Evolutionary conservation across 768 basidiomycete genomes (phyloP).

Genomic region (Lentinula raphanica): DNA sequence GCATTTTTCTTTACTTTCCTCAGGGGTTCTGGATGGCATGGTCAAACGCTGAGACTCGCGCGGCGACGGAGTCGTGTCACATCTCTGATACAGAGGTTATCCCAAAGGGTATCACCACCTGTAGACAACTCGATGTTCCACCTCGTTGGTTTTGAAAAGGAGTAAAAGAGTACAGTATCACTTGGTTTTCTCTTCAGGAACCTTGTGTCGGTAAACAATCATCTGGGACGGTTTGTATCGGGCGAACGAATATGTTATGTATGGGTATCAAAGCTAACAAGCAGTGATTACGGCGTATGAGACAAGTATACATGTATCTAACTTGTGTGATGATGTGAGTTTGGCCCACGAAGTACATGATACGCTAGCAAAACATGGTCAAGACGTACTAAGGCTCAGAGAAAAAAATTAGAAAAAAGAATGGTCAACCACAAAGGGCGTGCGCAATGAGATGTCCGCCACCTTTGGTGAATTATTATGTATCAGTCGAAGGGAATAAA

Average conservation of each 20-base stretch:
- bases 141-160: neutral
- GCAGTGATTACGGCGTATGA: neutral
- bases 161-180: no score
- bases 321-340: neutral
- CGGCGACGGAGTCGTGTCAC: neutral
- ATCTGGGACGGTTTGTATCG: neutral
- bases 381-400: neutral
- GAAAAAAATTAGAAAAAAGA: neutral
- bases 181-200: no score
- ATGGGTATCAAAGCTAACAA: neutral
- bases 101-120: neutral
- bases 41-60: conserved; percentile 8
- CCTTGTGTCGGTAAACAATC: neutral
- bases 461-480: no score
- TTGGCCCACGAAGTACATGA: neutral
- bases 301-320: neutral
- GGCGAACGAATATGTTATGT: neutral
- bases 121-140: conserved; percentile 1
- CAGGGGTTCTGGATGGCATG: conserved; percentile 11
- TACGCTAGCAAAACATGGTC: neutral
- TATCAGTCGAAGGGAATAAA: neutral
- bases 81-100: neutral
- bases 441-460: neutral
- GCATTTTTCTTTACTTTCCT: conserved; percentile 11
- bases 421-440: neutral